phyloP scores from a whole-genome alignment of 1,284 basidiomycete species.

The Ceratobasidium sp. region DNA sequence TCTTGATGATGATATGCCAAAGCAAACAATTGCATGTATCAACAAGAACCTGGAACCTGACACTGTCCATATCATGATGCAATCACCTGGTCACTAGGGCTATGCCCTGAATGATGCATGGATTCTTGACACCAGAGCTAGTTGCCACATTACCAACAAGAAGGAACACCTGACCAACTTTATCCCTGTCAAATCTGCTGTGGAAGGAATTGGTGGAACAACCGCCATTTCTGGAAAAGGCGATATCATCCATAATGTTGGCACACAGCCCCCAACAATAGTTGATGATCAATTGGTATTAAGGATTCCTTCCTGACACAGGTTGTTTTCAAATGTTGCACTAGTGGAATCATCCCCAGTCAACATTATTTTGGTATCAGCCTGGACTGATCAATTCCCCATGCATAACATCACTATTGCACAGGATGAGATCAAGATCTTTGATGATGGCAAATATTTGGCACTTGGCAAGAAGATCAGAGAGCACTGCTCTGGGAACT shows the following conservation, averaged over 20 bases:
- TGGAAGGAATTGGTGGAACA: slow-evolving; percentile 8
- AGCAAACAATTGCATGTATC: no score
- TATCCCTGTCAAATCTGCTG: neutral
- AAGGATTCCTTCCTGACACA: no score
- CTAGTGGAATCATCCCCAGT: slow-evolving; percentile 1
- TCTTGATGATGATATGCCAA: no score
- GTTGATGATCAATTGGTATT: no score
- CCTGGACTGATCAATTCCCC: slow-evolving; percentile 11
- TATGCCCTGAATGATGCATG: slow-evolving; percentile 5
- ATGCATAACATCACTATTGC: neutral
- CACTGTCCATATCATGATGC: no score
- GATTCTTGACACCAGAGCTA: slow-evolving; percentile 1
- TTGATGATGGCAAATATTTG: neutral
- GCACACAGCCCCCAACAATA: no score
- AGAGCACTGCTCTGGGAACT: neutral
- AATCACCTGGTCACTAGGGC: neutral
- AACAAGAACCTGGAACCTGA: no score
- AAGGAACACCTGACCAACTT: neutral
- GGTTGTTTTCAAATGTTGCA: neutral
- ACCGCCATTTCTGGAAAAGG: neutral
- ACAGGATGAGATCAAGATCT: neutral
- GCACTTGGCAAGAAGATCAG: slow-evolving; percentile 7
- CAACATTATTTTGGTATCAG: slow-evolving; percentile 8
- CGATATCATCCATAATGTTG: neutral
- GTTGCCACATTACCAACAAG: slow-evolving; percentile 5